phyloP scores from a whole-genome alignment of 495 filamentous ascomycete genomes.

The Penicillium atrosanguineum region DNA sequence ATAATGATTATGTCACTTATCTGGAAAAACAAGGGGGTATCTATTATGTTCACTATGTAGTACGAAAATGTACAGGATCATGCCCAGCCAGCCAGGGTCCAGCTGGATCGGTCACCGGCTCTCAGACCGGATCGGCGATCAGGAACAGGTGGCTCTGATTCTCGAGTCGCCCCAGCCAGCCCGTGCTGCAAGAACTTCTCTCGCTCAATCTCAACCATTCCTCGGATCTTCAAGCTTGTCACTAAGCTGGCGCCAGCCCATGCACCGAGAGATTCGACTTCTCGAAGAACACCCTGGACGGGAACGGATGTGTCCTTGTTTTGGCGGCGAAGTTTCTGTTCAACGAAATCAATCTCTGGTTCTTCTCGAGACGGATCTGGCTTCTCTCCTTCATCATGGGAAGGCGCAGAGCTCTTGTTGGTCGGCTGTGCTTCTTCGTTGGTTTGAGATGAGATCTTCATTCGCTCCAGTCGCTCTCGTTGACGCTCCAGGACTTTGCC shows the following conservation, averaged over 20 bases:
- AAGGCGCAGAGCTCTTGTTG: constrained; percentile 26
- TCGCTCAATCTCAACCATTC: constrained; percentile 78
- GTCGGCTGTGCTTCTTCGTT: constrained; percentile 5
- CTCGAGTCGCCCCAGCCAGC: constrained; percentile 63
- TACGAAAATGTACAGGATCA: constrained; percentile 31
- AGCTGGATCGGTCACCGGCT: constrained; percentile 60
- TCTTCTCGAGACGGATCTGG: constrained; percentile 21
- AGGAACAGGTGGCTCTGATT: constrained; percentile 55
- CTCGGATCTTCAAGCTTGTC: constrained; percentile 71
- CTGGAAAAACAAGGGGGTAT: constrained; percentile 12
- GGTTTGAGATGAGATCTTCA: constrained; percentile 35
- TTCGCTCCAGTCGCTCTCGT: constrained; percentile 48
- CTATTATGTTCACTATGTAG: constrained; percentile 11
- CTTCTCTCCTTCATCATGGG: constrained; percentile 41
- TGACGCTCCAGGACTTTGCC: constrained; percentile 60
- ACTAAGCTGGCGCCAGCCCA: constrained; percentile 89
- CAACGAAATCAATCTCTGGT: constrained; percentile 58
- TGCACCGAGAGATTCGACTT: constrained; percentile 77
- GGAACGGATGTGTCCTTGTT: constrained; percentile 45
- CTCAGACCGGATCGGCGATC: constrained; percentile 53
- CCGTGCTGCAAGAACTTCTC: constrained; percentile 82
- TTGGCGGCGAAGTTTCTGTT: constrained; percentile 55
- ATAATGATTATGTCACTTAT: too few species aligned
- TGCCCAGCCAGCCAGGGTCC: constrained; percentile 81
- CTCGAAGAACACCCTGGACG: constrained; percentile 62